Conservation (phyloP, 2,329 filamentous ascomycete genomes). For the Westerdykella ornata region DNA sequence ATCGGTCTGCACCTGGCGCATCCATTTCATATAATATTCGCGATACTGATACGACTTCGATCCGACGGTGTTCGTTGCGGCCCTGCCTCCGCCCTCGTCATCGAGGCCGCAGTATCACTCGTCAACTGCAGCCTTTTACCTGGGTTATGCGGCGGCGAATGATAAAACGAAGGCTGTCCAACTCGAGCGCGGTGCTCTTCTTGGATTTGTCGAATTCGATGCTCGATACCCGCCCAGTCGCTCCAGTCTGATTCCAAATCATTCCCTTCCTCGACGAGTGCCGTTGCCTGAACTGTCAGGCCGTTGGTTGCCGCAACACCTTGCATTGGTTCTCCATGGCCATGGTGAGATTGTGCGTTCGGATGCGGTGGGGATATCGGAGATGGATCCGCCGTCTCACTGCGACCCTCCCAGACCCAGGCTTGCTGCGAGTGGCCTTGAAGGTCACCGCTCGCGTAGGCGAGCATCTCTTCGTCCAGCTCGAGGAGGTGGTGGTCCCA, state of each 20-base stretch:
- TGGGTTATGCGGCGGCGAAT: conserved; percentile 33
- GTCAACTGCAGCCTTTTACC: conserved; percentile 34
- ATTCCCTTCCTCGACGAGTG: conserved; percentile 48
- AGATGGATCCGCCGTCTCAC: conserved; percentile 29
- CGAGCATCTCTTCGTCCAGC: conserved; percentile 79
- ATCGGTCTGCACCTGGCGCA: no score
- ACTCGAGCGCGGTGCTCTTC: conserved; percentile 39
- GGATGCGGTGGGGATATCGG: conserved; percentile 6
- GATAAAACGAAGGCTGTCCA: conserved; percentile 28
- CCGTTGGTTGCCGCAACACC: conserved; percentile 20
- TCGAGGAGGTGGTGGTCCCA: conserved; percentile 41
- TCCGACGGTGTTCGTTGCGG: conserved; percentile 17
- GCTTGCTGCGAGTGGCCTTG: conserved; percentile 70
- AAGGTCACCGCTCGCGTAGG: conserved; percentile 78
- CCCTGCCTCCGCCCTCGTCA: conserved; percentile 13
- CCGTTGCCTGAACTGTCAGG: neutral
- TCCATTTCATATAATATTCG: conserved; percentile 36
- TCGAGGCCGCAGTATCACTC: conserved; percentile 14
- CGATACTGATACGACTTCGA: conserved; percentile 42
- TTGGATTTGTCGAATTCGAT: conserved; percentile 49
- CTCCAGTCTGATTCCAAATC: conserved; percentile 61
- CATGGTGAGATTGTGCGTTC: conserved; percentile 1
- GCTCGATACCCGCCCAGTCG: conserved; percentile 71
- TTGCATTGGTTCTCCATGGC: conserved; percentile 23
- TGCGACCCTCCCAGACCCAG: conserved; percentile 68